Percentiles rank a stretch among this genome's conserved stretches.
Evolutionary conservation across 1,284 basidiomycete species (phyloP).

Genomic region (Rhodotorula sp.): DNA sequence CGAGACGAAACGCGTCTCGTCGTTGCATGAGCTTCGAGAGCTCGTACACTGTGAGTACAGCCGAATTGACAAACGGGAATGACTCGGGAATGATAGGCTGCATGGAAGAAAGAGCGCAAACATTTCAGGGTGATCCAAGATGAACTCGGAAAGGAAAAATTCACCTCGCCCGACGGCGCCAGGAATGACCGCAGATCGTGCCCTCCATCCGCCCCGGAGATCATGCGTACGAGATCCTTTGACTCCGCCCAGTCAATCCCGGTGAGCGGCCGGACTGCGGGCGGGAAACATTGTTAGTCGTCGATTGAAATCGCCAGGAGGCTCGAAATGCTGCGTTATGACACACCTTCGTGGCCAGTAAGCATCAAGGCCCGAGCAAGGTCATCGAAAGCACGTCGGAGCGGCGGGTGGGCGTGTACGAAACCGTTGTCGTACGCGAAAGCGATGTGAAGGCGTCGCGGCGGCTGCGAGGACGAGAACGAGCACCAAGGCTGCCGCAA

Average conservation of each 20-base stretch:
- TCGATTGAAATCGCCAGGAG: too few species aligned
- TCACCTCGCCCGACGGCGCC: neutral
- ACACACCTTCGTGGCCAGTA: neutral
- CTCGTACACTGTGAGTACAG: neutral
- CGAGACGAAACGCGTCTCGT: neutral
- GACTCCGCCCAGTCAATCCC: neutral
- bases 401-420: neutral
- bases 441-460: neutral
- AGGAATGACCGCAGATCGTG: neutral
- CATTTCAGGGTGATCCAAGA: neutral
- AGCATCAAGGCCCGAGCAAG: neutral
- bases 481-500: neutral
- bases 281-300: too few species aligned
- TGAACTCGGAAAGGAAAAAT: neutral
- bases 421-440: neutral
- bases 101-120: too few species aligned
- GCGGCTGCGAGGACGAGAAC: too few species aligned
- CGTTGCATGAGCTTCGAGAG: neutral
- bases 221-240: neutral
- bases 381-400: neutral
- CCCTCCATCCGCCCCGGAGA: neutral
- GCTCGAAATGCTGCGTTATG: neutral
- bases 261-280: neutral
- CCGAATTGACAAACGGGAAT: neutral
- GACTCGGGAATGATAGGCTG: constrained; percentile 6